Conservation (phyloP, 1,284 basidiomycete genomes). For the Cryptococcus jaspeensis region DNA sequence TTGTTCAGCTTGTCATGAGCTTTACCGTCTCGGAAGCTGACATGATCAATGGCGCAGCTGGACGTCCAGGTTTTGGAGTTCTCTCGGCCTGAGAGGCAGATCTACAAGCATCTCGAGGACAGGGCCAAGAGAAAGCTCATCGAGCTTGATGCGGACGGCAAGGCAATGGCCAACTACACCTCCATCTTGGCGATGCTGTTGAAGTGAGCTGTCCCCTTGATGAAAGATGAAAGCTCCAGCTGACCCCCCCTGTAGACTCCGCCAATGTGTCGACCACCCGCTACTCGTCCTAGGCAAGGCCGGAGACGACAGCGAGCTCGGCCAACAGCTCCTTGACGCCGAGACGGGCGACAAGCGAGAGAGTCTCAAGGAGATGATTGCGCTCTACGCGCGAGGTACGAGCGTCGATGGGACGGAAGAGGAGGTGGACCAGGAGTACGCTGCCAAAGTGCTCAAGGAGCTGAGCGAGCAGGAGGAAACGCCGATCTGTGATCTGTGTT, state of each 20-base stretch:
- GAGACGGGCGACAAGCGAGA: constrained; percentile 56
- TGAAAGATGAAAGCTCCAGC: not conserved
- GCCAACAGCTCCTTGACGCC: constrained; percentile 50
- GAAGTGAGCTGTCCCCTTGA: constrained; percentile 57
- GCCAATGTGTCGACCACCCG: constrained; percentile 83
- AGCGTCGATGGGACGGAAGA: constrained; percentile 27
- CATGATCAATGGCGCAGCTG: constrained; percentile 51
- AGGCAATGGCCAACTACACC: constrained; percentile 80
- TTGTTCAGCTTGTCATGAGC: constrained; percentile 48
- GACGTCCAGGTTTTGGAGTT: constrained; percentile 70
- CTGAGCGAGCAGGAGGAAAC: constrained; percentile 53
- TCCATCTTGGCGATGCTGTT: constrained; percentile 88
- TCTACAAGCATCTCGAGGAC: constrained; percentile 61
- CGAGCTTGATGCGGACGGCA: constrained; percentile 69
- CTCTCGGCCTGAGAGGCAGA: constrained; percentile 69
- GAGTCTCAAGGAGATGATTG: constrained; percentile 62
- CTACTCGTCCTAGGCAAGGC: constrained; percentile 63
- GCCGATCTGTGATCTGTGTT: constrained; percentile 75
- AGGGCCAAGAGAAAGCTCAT: constrained; percentile 60
- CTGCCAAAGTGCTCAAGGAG: constrained; percentile 64
- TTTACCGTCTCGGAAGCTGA: not conserved
- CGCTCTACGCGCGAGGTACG: constrained; percentile 59
- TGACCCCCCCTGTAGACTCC: constrained; percentile 58
- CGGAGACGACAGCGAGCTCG: constrained; percentile 53
- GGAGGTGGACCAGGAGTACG: constrained; percentile 55